These are phyloP conservation scores for Microcyclosporella mali DNA, from an alignment of 2,329 filamentous ascomycete genomes.

Conservation along the genomic window DNA sequence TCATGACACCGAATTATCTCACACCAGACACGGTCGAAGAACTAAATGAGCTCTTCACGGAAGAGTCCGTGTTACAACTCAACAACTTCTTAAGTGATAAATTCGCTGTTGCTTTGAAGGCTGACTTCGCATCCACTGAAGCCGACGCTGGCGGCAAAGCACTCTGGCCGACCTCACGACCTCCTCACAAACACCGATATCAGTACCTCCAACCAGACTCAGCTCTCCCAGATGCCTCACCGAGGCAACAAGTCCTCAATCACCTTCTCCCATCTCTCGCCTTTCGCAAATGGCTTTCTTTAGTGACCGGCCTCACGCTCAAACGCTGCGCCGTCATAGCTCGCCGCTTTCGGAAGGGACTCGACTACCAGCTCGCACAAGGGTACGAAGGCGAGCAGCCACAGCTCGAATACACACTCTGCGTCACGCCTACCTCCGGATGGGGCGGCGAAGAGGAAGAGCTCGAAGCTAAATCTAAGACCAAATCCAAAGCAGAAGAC, in stretches of 20 bases:
- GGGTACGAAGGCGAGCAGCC: slow-evolving; percentile 67
- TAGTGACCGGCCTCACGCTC: slow-evolving; percentile 70
- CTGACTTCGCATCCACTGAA: slow-evolving; percentile 67
- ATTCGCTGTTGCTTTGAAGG: slow-evolving; percentile 65
- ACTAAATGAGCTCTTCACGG: slow-evolving; percentile 70
- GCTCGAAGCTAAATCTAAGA: slow-evolving; percentile 27
- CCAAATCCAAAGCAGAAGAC: slow-evolving; percentile 38
- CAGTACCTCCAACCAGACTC: slow-evolving; percentile 60
- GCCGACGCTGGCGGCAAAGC: slow-evolving; percentile 49
- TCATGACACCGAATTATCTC: slow-evolving; percentile 82
- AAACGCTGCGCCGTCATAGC: slow-evolving; percentile 72
- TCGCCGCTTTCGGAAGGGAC: slow-evolving; percentile 75
- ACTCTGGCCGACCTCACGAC: slow-evolving; percentile 51
- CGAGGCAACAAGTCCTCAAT: slow-evolving; percentile 69
- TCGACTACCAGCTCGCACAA: slow-evolving; percentile 90
- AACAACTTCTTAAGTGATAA: slow-evolving; percentile 70
- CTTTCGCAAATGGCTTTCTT: slow-evolving; percentile 83
- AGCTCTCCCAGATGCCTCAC: slow-evolving; percentile 39
- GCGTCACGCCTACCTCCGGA: slow-evolving; percentile 74
- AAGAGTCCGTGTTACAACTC: slow-evolving; percentile 78
- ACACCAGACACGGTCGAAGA: slow-evolving; percentile 86
- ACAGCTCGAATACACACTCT: slow-evolving; percentile 79
- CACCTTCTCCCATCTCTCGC: slow-evolving; percentile 75
- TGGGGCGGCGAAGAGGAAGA: slow-evolving; percentile 69
- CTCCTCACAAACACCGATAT: slow-evolving; percentile 93